Evolutionary conservation across 2,329 filamentous ascomycete species (phyloP), one percentile per base, ranked within the genome.

Genomic region (Venturia oleaginea): DNA sequence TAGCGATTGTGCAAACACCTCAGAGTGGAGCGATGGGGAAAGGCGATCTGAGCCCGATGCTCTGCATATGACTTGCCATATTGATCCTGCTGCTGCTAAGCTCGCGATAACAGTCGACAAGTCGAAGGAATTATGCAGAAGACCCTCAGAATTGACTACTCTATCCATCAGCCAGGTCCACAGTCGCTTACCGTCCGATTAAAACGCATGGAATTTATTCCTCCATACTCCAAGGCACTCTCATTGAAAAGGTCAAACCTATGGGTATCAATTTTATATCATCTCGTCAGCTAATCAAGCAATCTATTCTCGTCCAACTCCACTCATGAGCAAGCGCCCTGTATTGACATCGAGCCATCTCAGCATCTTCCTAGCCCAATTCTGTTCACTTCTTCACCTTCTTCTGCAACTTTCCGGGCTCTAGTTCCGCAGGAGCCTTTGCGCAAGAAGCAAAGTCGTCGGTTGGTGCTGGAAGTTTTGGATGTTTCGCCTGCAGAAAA

Each of bases 361-460:
- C 27, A 10, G 24, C 46, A 27, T 51, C 22, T 34, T 10, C 13
- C 17, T 34, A 2, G 27, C 15, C 30, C 27, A n/a, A 4, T 22
- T 19, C 51, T 27, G 22, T 57, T 57, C 30, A 57, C 51, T 57
- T 57, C 51, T 57, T 57, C 46, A 27, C 46, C 46, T 51, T 51
- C 30, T 57, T 57, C 51, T 57, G 27, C 51, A 57, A 57, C 51
- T 57, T 57, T 5, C 51, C 27, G 15, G 51, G 51, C 27, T 34
- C 51, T 8, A 30, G 51, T 37, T 57, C 51, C 51, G 51, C 30
- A 34, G 51, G 30, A 13, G 51, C 51, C 15, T 57, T 57, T 8
- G 51, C 51, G 17, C 51, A 57, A 57, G 51, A 57, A 57, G 51
- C 51, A 57, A 57, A 57, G 19, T 57, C 51, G 15, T 57, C 51